A percentile compares a stretch with the other conserved stretches of the same genome.
Conservation (phyloP, 805 yeast species). For the Nakazawaea pomicola region DNA sequence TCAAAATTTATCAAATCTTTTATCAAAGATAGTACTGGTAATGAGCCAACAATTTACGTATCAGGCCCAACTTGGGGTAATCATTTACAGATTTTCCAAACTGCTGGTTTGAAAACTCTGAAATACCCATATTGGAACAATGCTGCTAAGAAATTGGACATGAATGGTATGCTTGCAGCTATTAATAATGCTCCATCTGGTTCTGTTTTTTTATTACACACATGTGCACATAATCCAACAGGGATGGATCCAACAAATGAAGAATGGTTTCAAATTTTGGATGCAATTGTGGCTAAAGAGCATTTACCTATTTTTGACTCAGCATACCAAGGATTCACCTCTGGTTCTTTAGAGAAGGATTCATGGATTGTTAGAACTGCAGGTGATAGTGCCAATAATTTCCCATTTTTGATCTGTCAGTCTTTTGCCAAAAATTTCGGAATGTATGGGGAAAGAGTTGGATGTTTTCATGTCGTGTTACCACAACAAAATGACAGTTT, state of each 20-base stretch:
- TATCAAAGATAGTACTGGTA: slow-evolving; percentile 41
- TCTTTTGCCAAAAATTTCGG: slow-evolving; percentile 96
- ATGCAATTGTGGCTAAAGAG: slow-evolving; percentile 49
- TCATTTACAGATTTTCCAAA: slow-evolving; percentile 74
- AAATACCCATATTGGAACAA: slow-evolving; percentile 70
- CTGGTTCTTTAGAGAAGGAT: slow-evolving; percentile 78
- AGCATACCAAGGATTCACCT: slow-evolving; percentile 95
- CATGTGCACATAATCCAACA: slow-evolving; percentile 97
- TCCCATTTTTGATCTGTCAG: slow-evolving; percentile 67
- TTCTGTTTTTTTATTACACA: slow-evolving; percentile 73
- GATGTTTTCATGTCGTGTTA: slow-evolving; percentile 60
- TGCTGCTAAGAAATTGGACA: slow-evolving; percentile 55
- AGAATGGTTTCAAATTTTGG: slow-evolving; percentile 76
- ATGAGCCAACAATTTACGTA: slow-evolving; percentile 43
- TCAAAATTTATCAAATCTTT: slow-evolving; percentile 70
- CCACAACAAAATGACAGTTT: slow-evolving; percentile 41
- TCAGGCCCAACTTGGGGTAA: slow-evolving; percentile 96
- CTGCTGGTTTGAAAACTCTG: slow-evolving; percentile 60
- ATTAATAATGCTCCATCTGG: slow-evolving; percentile 51
- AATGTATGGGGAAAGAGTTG: slow-evolving; percentile 91
- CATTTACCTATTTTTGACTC: slow-evolving; percentile 83
- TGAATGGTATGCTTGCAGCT: slow-evolving; percentile 58
- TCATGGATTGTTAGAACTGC: slow-evolving; percentile 44
- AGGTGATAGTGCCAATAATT: slow-evolving; percentile 32
- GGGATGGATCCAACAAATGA: slow-evolving; percentile 84